Base-by-base conservation (phyloP, 2,329 filamentous ascomycete species). In the Fusarium lyarnte region DNA sequence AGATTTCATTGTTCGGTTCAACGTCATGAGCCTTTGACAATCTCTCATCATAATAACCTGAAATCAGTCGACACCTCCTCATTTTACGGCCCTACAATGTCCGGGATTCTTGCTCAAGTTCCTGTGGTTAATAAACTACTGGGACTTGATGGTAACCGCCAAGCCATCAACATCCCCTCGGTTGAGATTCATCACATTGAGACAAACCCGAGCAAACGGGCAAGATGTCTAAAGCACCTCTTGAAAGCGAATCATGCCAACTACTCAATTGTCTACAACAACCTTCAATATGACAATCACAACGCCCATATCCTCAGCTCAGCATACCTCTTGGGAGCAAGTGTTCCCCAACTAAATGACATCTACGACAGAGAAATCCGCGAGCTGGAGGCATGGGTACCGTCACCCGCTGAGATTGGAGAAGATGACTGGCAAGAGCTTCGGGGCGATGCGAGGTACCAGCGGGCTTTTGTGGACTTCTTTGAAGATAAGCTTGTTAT, bases 241-340 rank as follows among this genome's bases (percentile, higher is more conserved):
- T 82, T 99, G 68, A 94, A 93, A 81, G 92, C 95, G 58, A 98
- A 98, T 80, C 96, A 99, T 83, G 91, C 92, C 74, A 97, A 96
- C 79, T 89, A 97, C 82, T 90, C 94, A 36, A 91, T 98, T 74
- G 83, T 97, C 60, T 96, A 93, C 81, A 90, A 95, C 79, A 81
- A 92, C 58, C 84, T 92, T 8, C 85, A 88, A 69, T 96, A 91
- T 77, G 90, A 96, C 83, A 98, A 98, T 78, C 93, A 97, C 82
- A 86, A 92, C 76, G 88, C 94, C 42, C 94, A 97, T 82, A 88
- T 94, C 58, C 88, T 99, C 17, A 91, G 90, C 74, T 94, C 95
- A 10, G 92, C 94, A 3, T 99, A 97, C 81, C 86, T 97, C 21
- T 86, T 98, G 14, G 95, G 95, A 29, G 95, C 91, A 45, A 88